A percentile compares a stretch with the other conserved stretches of the same genome.
Conservation (phyloP, 371 early-diverging fungal genomes). For the Apophysomyces variabilis region DNA sequence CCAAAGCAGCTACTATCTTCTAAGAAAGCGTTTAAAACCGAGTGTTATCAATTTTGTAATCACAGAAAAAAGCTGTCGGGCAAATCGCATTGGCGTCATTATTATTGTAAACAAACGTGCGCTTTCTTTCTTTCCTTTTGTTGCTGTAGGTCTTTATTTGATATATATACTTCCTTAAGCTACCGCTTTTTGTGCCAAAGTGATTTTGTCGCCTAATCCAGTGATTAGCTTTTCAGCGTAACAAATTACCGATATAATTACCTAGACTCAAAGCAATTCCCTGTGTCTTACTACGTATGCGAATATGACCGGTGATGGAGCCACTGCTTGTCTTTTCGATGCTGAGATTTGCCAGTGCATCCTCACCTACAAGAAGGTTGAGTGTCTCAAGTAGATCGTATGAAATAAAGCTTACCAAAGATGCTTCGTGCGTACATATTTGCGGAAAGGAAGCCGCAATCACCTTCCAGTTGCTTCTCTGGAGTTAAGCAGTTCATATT, state of each 20-base stretch:
- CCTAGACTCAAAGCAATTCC: slow-evolving; percentile 96
- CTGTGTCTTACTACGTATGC: slow-evolving; percentile 97
- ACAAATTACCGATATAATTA: slow-evolving; percentile 11
- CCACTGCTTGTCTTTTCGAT: slow-evolving; percentile 82
- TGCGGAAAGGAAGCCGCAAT: slow-evolving; percentile 95
- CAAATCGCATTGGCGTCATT: no score
- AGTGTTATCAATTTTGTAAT: no score
- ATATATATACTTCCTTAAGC: slow-evolving; percentile 25
- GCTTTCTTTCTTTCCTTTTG: neutral
- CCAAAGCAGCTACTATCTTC: no score
- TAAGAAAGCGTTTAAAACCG: no score
- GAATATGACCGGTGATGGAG: slow-evolving; percentile 92
- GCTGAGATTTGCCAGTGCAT: slow-evolving; percentile 94
- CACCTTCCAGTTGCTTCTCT: slow-evolving; percentile 88
- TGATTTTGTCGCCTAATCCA: slow-evolving; percentile 58
- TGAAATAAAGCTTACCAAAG: slow-evolving; percentile 68
- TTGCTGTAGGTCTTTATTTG: slow-evolving; percentile 14
- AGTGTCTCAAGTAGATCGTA: neutral
- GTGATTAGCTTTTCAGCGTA: neutral
- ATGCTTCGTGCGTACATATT: slow-evolving; percentile 95
- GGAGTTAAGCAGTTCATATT: slow-evolving; percentile 97
- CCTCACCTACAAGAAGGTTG: slow-evolving; percentile 64
- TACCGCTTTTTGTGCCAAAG: slow-evolving; percentile 57
- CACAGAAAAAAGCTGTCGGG: no score
- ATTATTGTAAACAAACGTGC: no score